Evolutionary conservation across 2,329 filamentous ascomycete genomes (phyloP), one percentile per base, ranked within the genome.

Genomic region (Nemania serpens): DNA sequence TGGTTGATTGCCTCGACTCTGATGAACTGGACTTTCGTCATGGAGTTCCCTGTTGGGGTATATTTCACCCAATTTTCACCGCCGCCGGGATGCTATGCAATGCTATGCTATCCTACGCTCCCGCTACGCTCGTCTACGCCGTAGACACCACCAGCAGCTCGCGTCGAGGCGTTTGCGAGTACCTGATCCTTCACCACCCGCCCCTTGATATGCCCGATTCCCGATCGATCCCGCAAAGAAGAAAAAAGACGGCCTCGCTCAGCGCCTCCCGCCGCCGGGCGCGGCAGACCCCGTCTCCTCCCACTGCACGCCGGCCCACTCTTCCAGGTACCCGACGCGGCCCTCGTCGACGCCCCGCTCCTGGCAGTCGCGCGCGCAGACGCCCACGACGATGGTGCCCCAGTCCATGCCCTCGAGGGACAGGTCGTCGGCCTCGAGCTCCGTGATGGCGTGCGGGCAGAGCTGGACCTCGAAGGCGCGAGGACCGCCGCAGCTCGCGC

Each of bases 251-350:
- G 25, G 17, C 12, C 15, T 17, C 3, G 0, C 20, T n/a, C 37
- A 56, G 43, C 61, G 34, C 33, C 48, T 49, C 42, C 47, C 58
- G 37, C 59, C 58, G 25, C 46, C 63, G 36, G 50, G 63, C 1
- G 49, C 61, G 41, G 58, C 34, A 15, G 61, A 62, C 1, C 63
- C 62, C 29, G 87, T 71, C 76, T 97, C 93, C 77, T 99, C 95
- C 95, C 94, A 99, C 76, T 99, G 95, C 66, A 98, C 95, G 6
- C 94, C 95, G n/a, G 85, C 88, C 94, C 95, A 99, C 77, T 99
- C 95, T 79, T 98, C 95, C 17, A 93, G 71, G 76, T 96, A 98
- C 1, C 88, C 91, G 0, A 88, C 84, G 70, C 87, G 82, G 0
- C 87, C 90, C 37, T 82, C 79, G 12, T 76, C 75, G 6, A 86